Evolutionary conservation across 2,329 filamentous ascomycete species (phyloP).

Genomic region (Aspergillus sp.): DNA sequence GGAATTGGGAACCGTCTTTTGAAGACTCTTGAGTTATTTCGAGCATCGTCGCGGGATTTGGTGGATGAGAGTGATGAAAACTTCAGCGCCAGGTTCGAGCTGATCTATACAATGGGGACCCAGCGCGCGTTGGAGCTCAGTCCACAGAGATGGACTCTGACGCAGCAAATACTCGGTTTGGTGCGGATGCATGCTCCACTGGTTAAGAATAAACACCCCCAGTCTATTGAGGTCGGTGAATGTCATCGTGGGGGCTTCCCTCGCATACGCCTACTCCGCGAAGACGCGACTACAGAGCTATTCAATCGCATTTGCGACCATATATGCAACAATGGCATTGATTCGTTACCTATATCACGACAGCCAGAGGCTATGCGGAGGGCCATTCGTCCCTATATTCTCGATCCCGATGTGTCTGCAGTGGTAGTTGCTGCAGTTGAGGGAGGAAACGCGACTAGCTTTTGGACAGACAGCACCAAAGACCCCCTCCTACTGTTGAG

Average conservation of each 20-base stretch:
- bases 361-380: slow-evolving; percentile 32
- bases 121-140: slow-evolving; percentile 54
- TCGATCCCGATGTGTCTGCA: slow-evolving; percentile 27
- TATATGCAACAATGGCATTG: slow-evolving; percentile 48
- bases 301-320: slow-evolving; percentile 25
- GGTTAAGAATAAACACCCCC: slow-evolving; percentile 33
- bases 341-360: slow-evolving; percentile 45
- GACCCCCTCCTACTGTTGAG: slow-evolving; percentile 30
- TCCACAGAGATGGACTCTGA: slow-evolving; percentile 57
- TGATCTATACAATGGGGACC: slow-evolving; percentile 62
- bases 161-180: slow-evolving; percentile 54
- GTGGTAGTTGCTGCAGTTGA: slow-evolving; percentile 47
- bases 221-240: slow-evolving; percentile 46
- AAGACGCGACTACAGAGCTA: slow-evolving; percentile 34
- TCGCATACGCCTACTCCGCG: slow-evolving; percentile 49
- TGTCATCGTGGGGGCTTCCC: slow-evolving; percentile 45
- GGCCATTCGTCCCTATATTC: slow-evolving; percentile 49
- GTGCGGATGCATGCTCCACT: slow-evolving; percentile 35
- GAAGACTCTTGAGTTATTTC: slow-evolving; percentile 13
- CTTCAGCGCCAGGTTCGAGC: slow-evolving; percentile 60
- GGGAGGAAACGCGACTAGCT: slow-evolving; percentile 36
- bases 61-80: slow-evolving; percentile 68
- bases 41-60: slow-evolving; percentile 50
- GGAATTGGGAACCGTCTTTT: slow-evolving; percentile 14
- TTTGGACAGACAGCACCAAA: slow-evolving; percentile 45